Conservation (phyloP, 2,329 filamentous ascomycete genomes). For the Paramyrothecium roridum region DNA sequence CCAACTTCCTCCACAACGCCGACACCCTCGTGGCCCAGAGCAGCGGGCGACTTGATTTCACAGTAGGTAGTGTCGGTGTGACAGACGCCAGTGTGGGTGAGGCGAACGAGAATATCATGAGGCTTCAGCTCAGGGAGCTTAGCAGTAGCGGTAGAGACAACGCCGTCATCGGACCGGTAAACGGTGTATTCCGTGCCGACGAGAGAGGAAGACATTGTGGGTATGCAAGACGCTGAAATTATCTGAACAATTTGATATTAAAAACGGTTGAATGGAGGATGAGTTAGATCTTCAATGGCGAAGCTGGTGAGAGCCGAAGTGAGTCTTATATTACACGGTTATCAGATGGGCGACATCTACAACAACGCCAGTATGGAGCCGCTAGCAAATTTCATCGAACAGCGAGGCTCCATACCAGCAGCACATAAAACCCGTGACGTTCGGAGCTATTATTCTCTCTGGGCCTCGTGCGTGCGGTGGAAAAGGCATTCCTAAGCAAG, state of each 20-base stretch:
- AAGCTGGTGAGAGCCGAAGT: neutral
- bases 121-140: slow-evolving; percentile 7
- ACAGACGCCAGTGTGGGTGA: slow-evolving; percentile 10
- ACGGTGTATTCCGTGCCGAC: slow-evolving; percentile 5
- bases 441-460: neutral
- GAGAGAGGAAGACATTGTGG: neutral
- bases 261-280: too few relatives aligned
- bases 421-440: neutral
- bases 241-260: neutral
- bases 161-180: slow-evolving; percentile 3
- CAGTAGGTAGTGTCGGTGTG: slow-evolving; percentile 2
- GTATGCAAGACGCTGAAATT: neutral
- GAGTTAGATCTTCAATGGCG: neutral
- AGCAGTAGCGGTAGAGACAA: neutral
- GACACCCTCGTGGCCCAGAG: slow-evolving; percentile 50
- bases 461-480: neutral
- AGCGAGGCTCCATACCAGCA: neutral
- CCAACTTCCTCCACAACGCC: slow-evolving; percentile 43
- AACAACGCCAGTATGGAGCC: neutral
- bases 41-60: slow-evolving; percentile 5
- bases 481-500: neutral
- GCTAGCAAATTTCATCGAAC: neutral
- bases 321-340: neutral
- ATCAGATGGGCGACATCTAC: neutral
- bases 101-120: slow-evolving; percentile 8